Evolutionary conservation across 202 grass and related monocot genomes (phyloP), one percentile per base, ranked within the genome.

Genomic region (Saccharum hybrid): DNA sequence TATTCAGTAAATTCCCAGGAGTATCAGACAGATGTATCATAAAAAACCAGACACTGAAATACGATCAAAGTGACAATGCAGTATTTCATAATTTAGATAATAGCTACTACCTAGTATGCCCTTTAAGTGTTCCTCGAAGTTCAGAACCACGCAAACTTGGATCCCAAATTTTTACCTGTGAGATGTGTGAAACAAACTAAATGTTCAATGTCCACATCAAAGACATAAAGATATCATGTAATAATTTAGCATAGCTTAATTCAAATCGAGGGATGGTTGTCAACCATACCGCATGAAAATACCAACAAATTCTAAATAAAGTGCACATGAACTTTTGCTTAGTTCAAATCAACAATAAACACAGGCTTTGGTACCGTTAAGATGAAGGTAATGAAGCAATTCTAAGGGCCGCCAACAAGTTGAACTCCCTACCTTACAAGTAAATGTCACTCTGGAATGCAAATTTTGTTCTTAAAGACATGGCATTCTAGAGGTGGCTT

Each of bases 101-200:
- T 8, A 18, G 40, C 52, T 49, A 49, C 59, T 94, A 96, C 96
- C 93, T 90, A 34, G 93, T 96, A 81, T 99, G 96, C 54, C 96
- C 96, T 93, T 90, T 99, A 83, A 99, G 96, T 83, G 96, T 99
- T 77, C 84, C 88, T 84, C 84, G 87, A 86, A 99, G 93, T 92
- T 99, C 96, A 71, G 96, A 99, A 74, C 96, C 93, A 90, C 96
- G 89, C 88, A 99, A 86, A 87, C 93, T 99, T 81, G 96, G 96
- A 96, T 99, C 96, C 96, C 96, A 99, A 90, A 99, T 81, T 90
- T 90, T 99, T 72, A 99, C 96, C 96, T 99, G 88, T 31, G 86
- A 76, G 82, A 81, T 45, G 13, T 39, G 63, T 4, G 76, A 69
- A 83, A 70, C n/a, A 71, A 75, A 81, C 2, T 80, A 81, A 77